Conservation (phyloP, 441 rosid species). For the Populus tomentosa region DNA sequence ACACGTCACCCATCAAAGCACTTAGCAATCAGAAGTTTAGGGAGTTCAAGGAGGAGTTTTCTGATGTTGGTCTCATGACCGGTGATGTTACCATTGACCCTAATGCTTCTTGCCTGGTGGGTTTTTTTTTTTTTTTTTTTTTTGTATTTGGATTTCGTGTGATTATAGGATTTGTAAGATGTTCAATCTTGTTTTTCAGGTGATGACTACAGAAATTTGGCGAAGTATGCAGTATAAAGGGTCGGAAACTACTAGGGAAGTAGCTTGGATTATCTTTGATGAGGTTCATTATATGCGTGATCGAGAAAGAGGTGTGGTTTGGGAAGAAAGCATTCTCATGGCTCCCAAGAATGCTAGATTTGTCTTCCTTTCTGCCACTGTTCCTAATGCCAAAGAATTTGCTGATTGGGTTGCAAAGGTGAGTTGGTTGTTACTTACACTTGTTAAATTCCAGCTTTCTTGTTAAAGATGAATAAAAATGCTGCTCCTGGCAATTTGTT, state of each 20-base stretch:
- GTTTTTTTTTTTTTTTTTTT: conserved; percentile 22
- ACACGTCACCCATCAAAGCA: conserved; percentile 97
- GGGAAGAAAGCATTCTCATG: conserved; percentile 99
- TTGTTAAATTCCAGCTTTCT: neutral
- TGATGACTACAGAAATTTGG: conserved; percentile 99
- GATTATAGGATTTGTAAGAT: conserved; percentile 16
- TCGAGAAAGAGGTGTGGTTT: conserved; percentile 95
- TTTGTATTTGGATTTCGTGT: neutral
- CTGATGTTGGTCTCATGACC: conserved; percentile 98
- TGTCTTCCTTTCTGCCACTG: conserved; percentile 96
- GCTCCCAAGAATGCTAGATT: conserved; percentile 92
- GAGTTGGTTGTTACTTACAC: conserved; percentile 8
- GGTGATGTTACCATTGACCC: conserved; percentile 98
- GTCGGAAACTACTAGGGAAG: conserved; percentile 89
- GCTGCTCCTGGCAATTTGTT: neutral
- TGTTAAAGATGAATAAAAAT: neutral
- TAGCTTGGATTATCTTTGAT: conserved; percentile 96
- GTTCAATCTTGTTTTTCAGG: conserved; percentile 45
- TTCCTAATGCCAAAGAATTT: conserved; percentile 98
- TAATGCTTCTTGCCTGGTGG: conserved; percentile 88
- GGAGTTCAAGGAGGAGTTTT: conserved; percentile 96
- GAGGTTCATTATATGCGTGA: conserved; percentile 99
- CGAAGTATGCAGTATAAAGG: conserved; percentile 98
- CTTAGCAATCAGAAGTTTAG: conserved; percentile 94
- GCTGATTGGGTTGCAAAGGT: conserved; percentile 99